Conservation (phyloP, 1,284 basidiomycete genomes). For the Hymenochaete sp. region DNA sequence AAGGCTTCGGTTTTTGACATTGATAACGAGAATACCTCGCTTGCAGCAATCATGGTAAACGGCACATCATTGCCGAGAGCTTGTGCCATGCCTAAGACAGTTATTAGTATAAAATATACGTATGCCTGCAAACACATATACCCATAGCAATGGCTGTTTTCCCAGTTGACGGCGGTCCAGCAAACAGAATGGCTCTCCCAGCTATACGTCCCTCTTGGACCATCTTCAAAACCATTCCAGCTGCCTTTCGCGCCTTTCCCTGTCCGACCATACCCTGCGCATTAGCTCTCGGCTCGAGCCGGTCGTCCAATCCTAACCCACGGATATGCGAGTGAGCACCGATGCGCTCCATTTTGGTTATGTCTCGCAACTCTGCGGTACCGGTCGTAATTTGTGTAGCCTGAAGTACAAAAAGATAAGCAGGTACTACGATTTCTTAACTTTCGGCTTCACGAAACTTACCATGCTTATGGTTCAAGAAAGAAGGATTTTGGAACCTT, state of each 20-base stretch:
- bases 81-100: constrained; percentile 84
- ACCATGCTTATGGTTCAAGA: no score
- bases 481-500: no score
- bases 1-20: constrained; percentile 99
- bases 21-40: constrained; percentile 94
- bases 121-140: constrained; percentile 28
- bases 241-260: constrained; percentile 89
- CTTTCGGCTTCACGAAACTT: no score
- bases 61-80: constrained; percentile 90
- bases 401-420: constrained; percentile 27
- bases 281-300: constrained; percentile 80
- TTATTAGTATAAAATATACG: constrained; percentile 7
- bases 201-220: constrained; percentile 94
- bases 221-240: constrained; percentile 97
- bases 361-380: constrained; percentile 73
- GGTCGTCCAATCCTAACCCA: constrained; percentile 87
- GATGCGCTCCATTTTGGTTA: constrained; percentile 95
- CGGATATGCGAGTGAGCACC: constrained; percentile 98
- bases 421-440: no score
- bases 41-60: constrained; percentile 94
- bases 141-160: constrained; percentile 98
- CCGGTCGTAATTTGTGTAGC: constrained; percentile 66
- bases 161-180: constrained; percentile 92
- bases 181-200: constrained; percentile 91
- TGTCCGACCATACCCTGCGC: constrained; percentile 98